Evolutionary conservation across 1,139 yeast genomes (phyloP).

Genomic region (Ashbya aceris): DNA sequence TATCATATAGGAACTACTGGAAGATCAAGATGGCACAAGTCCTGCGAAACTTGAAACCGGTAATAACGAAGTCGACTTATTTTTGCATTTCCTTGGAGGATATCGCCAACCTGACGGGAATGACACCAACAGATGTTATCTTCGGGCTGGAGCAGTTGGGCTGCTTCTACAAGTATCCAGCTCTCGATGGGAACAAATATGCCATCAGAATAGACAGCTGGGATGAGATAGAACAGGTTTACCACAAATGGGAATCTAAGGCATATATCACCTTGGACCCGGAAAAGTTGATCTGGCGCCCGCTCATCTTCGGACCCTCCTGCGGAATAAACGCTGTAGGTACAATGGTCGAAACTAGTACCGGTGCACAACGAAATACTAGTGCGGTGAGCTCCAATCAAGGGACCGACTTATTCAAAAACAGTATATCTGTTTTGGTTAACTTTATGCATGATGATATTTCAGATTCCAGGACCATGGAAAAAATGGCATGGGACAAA

Average conservation of each 20-base stretch:
- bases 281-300: slow-evolving; percentile 61
- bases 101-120: slow-evolving; percentile 65
- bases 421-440: slow-evolving; percentile 45
- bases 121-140: slow-evolving; percentile 79
- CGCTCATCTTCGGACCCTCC: slow-evolving; percentile 73
- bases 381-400: slow-evolving; percentile 12
- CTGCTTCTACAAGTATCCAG: slow-evolving; percentile 34
- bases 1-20: slow-evolving; percentile 88
- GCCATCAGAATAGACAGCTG: slow-evolving; percentile 46
- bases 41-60: slow-evolving; percentile 22
- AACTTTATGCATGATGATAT: slow-evolving; percentile 58
- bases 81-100: slow-evolving; percentile 30
- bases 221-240: slow-evolving; percentile 36
- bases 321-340: slow-evolving; percentile 55
- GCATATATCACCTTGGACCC: slow-evolving; percentile 45
- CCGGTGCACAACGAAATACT: slow-evolving; percentile 11
- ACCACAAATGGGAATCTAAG: slow-evolving; percentile 49
- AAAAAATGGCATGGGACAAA: slow-evolving; percentile 29
- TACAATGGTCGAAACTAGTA: slow-evolving; percentile 22
- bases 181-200: slow-evolving; percentile 34
- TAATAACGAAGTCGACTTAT: slow-evolving; percentile 9
- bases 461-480: slow-evolving; percentile 46
- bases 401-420: slow-evolving; percentile 31
- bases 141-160: slow-evolving; percentile 75
- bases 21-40: slow-evolving; percentile 45